Conservation (phyloP, 106 monocot genomes). For the Posidonia australis region DNA sequence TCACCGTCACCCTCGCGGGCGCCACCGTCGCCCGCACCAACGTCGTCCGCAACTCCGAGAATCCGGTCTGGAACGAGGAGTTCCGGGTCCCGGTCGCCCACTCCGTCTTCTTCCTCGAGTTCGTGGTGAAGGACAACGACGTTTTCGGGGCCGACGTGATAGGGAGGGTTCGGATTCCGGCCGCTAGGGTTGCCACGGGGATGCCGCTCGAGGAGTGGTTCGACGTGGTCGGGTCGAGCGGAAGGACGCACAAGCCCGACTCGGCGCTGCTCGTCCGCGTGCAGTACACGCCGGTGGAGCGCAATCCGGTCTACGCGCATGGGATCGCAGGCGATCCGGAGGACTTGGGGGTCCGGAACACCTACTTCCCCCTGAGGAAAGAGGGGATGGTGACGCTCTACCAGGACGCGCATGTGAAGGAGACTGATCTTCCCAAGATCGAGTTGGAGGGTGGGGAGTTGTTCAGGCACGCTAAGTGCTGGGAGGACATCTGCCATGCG, state of each 20-base stretch:
- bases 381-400: slow-evolving; percentile 26
- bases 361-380: slow-evolving; percentile 18
- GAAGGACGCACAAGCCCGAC: slow-evolving; percentile 9
- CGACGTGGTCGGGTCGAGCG: slow-evolving; percentile 3
- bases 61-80: slow-evolving; percentile 43
- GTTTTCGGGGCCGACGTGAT: slow-evolving; percentile 49
- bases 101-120: slow-evolving; percentile 19
- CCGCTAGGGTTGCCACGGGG: neutral
- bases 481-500: slow-evolving; percentile 80
- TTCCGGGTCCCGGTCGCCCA: slow-evolving; percentile 56
- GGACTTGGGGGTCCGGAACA: slow-evolving; percentile 8
- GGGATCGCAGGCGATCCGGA: slow-evolving; percentile 12
- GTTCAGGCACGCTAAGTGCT: slow-evolving; percentile 43
- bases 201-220: slow-evolving; percentile 15
- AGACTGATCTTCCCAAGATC: slow-evolving; percentile 29
- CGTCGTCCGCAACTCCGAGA: slow-evolving; percentile 39
- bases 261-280: slow-evolving; percentile 7
- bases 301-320: slow-evolving; percentile 5
- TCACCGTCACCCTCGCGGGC: slow-evolving; percentile 29
- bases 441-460: slow-evolving; percentile 30
- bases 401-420: slow-evolving; percentile 65
- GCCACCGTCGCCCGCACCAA: slow-evolving; percentile 52
- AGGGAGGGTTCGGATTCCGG: slow-evolving; percentile 11
- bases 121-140: slow-evolving; percentile 66
- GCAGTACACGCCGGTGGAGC: slow-evolving; percentile 9